Percentiles rank a stretch among this genome's conserved stretches.
Evolutionary conservation across 768 basidiomycete genomes (phyloP).

Genomic region (Suillus variegatus): DNA sequence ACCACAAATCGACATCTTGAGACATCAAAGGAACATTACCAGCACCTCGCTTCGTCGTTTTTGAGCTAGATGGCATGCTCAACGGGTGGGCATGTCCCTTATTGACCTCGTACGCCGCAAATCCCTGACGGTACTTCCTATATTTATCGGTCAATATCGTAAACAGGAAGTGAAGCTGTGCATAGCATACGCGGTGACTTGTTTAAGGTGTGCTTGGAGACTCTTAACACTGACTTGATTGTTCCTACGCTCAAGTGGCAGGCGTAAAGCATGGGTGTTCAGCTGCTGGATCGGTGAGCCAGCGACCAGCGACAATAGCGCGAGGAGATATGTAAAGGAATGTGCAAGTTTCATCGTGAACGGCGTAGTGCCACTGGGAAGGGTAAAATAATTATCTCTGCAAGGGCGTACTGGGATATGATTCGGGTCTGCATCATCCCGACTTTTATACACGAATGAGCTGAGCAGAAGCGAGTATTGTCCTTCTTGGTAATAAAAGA

Average conservation of each 20-base stretch:
- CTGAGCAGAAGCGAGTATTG: background rate
- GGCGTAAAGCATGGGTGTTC: conserved; percentile 9
- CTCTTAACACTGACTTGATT: background rate
- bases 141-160: background rate
- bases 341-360: conserved; percentile 21
- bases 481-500: background rate
- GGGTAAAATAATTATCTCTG: background rate
- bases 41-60: conserved; percentile 27
- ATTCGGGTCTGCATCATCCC: background rate
- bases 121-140: conserved; percentile 47
- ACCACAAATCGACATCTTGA: conserved; percentile 44
- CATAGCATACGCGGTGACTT: conserved; percentile 17
- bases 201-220: conserved; percentile 18
- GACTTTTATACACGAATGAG: background rate
- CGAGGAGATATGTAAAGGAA: conserved; percentile 15
- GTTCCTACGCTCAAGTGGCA: conserved; percentile 25
- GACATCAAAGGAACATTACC: conserved; percentile 36
- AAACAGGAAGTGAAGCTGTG: background rate
- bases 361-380: background rate
- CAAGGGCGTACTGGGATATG: background rate
- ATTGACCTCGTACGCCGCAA: conserved; percentile 46
- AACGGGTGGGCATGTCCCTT: conserved; percentile 42
- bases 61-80: conserved; percentile 10
- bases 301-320: conserved; percentile 18
- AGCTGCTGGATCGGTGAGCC: conserved; percentile 8